Base-by-base conservation (phyloP, 2,329 filamentous ascomycete genomes). In the Pestalotiopsis sp. region DNA sequence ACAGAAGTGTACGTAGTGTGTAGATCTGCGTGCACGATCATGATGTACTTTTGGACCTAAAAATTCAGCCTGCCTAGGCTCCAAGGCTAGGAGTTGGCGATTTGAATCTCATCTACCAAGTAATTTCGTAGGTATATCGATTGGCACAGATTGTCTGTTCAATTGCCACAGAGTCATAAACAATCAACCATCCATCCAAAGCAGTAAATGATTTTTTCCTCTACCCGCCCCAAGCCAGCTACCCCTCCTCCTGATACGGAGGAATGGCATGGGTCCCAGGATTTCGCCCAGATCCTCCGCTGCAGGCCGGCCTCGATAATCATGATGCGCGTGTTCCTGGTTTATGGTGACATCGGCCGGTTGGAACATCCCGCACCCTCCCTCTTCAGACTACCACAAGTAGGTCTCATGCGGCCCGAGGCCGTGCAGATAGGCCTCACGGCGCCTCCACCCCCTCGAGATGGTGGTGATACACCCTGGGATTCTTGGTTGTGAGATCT, bases 191-290 rank as follows among this genome's bases (percentile, higher is more conserved):
- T 20, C 59, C 27, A 4, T 23, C 23, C 12, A 61, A 27, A 31
- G 11, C 23, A 17, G 14, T 27, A 39, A 61, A 17, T 31, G 27
- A 17, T 27, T 36, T 14, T 14, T 20, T 31, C 6, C 27, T 27
- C 27, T 31, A 31, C 27, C 27, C 27, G 57, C 20, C 20, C 9
- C 57, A 11, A 59, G 27, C 57, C 31, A 63, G 39, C 39, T 64
- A 64, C 61, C 61, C 61, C 61, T 64, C 61, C 39, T 64, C 61
- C 61, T 64, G 61, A 64, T 45, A 64, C 61, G 25, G 59, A 14
- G 59, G 14, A 17, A 27, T 17, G 4, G 45, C 61, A 39, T 38
- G 60, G 60, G 60, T 36, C 60, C 60, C 58, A 52, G 45, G 45
- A 14, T 38, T 31, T 17, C 59, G 25, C 14, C 59, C 27, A 38